Evolutionary conservation across 441 rosid genomes (phyloP), one percentile per base, ranked within the genome.

Genomic region (Erodium moschatum): DNA sequence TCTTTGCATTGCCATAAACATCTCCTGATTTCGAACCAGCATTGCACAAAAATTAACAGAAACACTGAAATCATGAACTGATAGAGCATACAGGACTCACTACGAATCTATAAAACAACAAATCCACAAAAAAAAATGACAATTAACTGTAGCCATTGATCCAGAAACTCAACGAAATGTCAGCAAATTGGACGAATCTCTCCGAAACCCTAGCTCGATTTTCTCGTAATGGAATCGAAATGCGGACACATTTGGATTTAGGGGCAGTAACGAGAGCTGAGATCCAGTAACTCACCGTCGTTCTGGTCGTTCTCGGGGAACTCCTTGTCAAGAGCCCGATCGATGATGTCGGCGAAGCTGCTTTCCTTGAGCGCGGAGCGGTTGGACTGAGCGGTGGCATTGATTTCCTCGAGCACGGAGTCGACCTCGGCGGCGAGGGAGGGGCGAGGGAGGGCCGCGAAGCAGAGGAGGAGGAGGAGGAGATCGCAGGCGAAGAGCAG

Each of bases 271-370:
- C 66, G 11, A 69, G 6, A 80, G 74, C 50, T 73, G 79, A 82
- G 97, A 91, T 87, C 91, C 79, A 80, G 76, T 63, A 24, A 66
- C 48, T 56, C 61, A 92, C 98, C 89, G 81, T 87, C 92, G 18
- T 72, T 86, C 78, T 87, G 96, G 72, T 92, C 92, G 65, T 82
- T 87, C 72, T 92, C 98, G n/a, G 87, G 82, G 78, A 90, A 92
- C 86, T 92, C 98, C 77, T 89, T 87, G 86, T 86, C 94, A 46
- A 92, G 84, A 31, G 98, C 98, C 15, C 97, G 90, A 86, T 89
- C 96, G 69, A 92, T 87, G 80, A 92, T 90, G 78, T 84, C 89
- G 5, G 92, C 97, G 72, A 92, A 89, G 76, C 92, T 90, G 46
- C 85, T 94, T 73, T 89, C 90, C 69, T 75, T 86, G 70, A 35